Base-by-base conservation (phyloP, 768 basidiomycete species). In the Tricholoma sp. region DNA sequence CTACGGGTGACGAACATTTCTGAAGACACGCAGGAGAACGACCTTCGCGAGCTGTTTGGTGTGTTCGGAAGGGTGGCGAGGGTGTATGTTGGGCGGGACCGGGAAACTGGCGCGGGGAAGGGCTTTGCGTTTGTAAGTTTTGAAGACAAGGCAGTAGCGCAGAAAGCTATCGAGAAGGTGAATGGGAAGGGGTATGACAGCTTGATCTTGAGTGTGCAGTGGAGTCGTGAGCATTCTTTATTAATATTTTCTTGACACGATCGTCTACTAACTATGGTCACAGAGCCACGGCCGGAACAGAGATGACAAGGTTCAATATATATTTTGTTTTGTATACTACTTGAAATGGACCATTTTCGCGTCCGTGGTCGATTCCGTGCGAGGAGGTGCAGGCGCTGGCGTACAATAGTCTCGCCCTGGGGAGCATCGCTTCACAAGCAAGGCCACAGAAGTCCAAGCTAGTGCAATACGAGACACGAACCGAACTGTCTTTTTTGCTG, bases 41-140 rank as follows among this genome's bases (percentile, higher is more conserved):
- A 99, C 72, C 76, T 99, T 22, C 86, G 95, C 55, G 94, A 94
- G 19, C 79, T 99, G 35, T 98, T 99, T 69, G 83, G 85, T 52
- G 71, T 76, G 18, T 97, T 98, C 71, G 93, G 94, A 0, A 79
- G 88, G 14, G 88, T 95, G 34, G 87, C 85, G 32, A 77, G 97
- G 54, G 94, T 98, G 52, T 98, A 94, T 71, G 90, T 99, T 49
- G 97, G 96, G 22, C 81, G 91, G 46, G 97, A 99, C 70, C 80
- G 93, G 54, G 95, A 97, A 66, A 98, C 96, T 8, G 92, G 95
- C 47, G 82, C 89, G 19, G 94, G 94, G 57, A 97, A 96, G 72
- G 96, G 96, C 50, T 97, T 96, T 70, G 96, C 95, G 14, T 98
- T 98, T 64, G 95, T 99, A 55, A 92, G 89, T 70, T 99, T 97